These are phyloP conservation scores for Effrenium voratum DNA, from an alignment of 73 alveolate species.

Conservation along the genomic window DNA sequence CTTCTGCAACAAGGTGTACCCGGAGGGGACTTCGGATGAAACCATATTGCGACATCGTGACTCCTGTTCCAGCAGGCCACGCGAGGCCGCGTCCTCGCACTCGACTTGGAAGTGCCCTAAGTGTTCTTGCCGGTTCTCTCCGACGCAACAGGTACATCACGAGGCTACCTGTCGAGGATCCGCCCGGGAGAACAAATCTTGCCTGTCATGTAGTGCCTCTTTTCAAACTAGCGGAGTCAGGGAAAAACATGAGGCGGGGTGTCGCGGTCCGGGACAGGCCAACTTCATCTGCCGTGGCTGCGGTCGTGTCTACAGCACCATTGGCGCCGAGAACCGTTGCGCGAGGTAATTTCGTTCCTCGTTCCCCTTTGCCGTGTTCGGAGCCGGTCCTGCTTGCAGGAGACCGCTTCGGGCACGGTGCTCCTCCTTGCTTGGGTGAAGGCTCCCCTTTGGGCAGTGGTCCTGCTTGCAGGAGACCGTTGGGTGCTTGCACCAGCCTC, in stretches of 20 bases:
- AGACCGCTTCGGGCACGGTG: too few species aligned
- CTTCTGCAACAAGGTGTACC: neutral
- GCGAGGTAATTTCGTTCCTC: too few species aligned
- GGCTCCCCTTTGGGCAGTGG: too few species aligned
- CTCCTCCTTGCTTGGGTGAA: too few species aligned
- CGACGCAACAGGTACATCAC: neutral
- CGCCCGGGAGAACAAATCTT: neutral
- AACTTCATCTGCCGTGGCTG: neutral
- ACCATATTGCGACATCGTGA: neutral
- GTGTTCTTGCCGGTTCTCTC: neutral
- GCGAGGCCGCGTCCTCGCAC: neutral
- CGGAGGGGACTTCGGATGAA: neutral
- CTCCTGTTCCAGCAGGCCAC: neutral
- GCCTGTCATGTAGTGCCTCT: neutral
- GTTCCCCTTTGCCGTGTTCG: too few species aligned
- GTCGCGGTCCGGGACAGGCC: neutral
- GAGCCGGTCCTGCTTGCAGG: too few species aligned
- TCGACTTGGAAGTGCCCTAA: neutral
- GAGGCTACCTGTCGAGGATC: neutral
- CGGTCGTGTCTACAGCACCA: neutral
- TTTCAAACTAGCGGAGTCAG: neutral
- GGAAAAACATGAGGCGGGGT: neutral
- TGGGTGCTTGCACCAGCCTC: too few species aligned
- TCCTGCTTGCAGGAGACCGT: too few species aligned
- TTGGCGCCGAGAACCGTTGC: neutral